Evolutionary conservation across 257 asterid species (phyloP).

Genomic region (Verbascum thapsus): DNA sequence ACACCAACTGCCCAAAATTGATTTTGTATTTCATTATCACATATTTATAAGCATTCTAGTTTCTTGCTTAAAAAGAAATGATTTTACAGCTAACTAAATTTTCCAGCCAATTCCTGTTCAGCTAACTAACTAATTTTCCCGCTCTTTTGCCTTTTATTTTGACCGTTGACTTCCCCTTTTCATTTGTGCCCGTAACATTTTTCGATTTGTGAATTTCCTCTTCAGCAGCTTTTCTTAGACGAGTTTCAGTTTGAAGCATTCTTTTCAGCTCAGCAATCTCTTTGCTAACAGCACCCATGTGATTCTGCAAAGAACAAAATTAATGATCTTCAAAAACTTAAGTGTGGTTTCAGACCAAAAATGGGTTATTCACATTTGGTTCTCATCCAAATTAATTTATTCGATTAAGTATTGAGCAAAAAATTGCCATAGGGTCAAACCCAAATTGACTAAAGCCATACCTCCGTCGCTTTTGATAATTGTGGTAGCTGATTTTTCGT

Average conservation of each 20-base stretch:
- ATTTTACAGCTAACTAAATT: too few species aligned
- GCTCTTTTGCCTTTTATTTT: too few species aligned
- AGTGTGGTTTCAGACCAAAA: constrained; percentile 13
- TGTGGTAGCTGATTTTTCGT: constrained; percentile 56
- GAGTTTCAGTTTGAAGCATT: constrained; percentile 74
- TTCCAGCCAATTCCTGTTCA: too few species aligned
- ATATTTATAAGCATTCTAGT: too few species aligned
- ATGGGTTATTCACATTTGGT: constrained; percentile 15
- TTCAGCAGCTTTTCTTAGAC: constrained; percentile 79
- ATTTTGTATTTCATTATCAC: too few species aligned
- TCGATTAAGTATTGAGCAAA: neutral
- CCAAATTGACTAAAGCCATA: constrained; percentile 33
- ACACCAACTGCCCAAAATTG: too few species aligned
- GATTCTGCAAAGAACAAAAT: constrained; percentile 45
- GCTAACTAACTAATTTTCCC: too few species aligned
- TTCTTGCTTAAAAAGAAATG: too few species aligned
- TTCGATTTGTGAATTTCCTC: constrained; percentile 67
- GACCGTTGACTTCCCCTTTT: too few species aligned
- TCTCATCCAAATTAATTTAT: neutral
- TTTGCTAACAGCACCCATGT: constrained; percentile 43
- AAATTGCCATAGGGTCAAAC: constrained; percentile 16
- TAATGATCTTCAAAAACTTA: constrained; percentile 27
- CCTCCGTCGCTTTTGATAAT: constrained; percentile 62
- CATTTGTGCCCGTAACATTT: too few species aligned
- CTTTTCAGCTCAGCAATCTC: constrained; percentile 68